These are phyloP conservation scores for Zymoseptoria tritici DNA, from an alignment of 2,329 filamentous ascomycete species.

Conservation along the genomic window DNA sequence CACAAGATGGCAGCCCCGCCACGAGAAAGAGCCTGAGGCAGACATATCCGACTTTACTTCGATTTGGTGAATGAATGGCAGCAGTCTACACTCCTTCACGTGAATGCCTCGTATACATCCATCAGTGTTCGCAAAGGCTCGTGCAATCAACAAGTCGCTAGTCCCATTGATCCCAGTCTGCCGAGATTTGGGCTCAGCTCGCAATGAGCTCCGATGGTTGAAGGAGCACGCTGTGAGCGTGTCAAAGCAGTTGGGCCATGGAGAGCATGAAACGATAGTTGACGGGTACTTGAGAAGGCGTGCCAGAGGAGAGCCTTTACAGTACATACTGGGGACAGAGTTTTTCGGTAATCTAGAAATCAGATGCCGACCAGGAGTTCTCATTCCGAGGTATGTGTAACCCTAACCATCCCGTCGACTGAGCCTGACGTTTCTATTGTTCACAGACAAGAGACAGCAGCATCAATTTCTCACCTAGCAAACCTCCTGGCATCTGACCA, in stretches of 20 bases:
- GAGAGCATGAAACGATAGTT: conserved; percentile 24
- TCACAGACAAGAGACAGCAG: conserved; percentile 41
- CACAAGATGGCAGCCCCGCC: neutral
- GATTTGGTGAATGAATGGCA: neutral
- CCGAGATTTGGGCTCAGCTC: conserved; percentile 54
- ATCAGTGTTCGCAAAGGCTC: conserved; percentile 20
- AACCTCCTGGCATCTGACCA: conserved; percentile 16
- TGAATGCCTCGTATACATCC: conserved; percentile 27
- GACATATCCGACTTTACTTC: neutral
- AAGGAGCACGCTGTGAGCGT: conserved; percentile 44
- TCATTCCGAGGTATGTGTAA: conserved; percentile 66
- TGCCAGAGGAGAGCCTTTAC: conserved; percentile 65
- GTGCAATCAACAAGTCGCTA: conserved; percentile 36
- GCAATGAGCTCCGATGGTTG: conserved; percentile 68
- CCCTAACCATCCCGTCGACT: neutral
- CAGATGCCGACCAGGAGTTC: conserved; percentile 63
- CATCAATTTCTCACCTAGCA: conserved; percentile 31
- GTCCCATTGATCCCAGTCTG: conserved; percentile 57
- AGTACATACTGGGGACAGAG: conserved; percentile 83
- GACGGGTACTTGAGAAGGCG: conserved; percentile 30
- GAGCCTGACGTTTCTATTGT: neutral
- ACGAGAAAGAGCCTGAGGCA: neutral
- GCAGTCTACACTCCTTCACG: conserved; percentile 3
- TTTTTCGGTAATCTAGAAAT: conserved; percentile 79
- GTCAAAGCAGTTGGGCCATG: conserved; percentile 13